Evolutionary conservation across 2,329 filamentous ascomycete species (phyloP), one percentile per base, ranked within the genome.

Genomic region (Zymoseptoria brevis): DNA sequence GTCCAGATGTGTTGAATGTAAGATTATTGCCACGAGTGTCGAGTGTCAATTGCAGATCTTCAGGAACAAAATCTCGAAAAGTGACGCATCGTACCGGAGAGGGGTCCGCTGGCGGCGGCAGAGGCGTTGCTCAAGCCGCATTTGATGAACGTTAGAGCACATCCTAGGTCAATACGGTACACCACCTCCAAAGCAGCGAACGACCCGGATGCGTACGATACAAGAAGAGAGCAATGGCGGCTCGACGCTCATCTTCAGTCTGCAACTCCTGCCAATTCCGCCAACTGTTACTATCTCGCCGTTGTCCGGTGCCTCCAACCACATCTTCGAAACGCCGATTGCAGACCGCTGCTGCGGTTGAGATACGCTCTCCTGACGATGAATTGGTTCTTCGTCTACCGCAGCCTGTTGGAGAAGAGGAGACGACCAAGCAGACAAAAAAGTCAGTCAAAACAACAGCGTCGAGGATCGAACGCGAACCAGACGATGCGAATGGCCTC

Each of bases 401-500:
- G 19, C 11, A 53, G 26, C 41, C 52, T 13, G n/a, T 54, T 19
- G 26, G 35, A 29, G 57, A 59, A 55, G 48, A 50, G 19, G 29
- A n/a, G 26, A 29, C 26, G 13, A 1, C 35, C 13, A 45, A 45
- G 13, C 6, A n/a, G 16, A 13, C 35, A 11, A 45, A 4, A 11
- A 16, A n/a, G 11, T 7, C 35, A 45, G 13, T n/a, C 13, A 57
- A n/a, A 22, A 53, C n/a, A 41, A 45, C 41, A 19, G 49, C 54
- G 9, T 9, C 50, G 19, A 58, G 13, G 41, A 45, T 24, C 48
- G 19, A 60, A 7, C 19, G 49, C 26, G 58, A 57, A n/a, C 16
- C 53, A 45, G 59, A 56, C 52, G 35, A 54, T 35, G 48, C 52
- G 52, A 22, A 45, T 45, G 35, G 35, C 35, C 35, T 45, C 35